These are phyloP conservation scores for Discostella pseudostelligera DNA, from an alignment of 108 stramenopile species.

Conservation along the genomic window DNA sequence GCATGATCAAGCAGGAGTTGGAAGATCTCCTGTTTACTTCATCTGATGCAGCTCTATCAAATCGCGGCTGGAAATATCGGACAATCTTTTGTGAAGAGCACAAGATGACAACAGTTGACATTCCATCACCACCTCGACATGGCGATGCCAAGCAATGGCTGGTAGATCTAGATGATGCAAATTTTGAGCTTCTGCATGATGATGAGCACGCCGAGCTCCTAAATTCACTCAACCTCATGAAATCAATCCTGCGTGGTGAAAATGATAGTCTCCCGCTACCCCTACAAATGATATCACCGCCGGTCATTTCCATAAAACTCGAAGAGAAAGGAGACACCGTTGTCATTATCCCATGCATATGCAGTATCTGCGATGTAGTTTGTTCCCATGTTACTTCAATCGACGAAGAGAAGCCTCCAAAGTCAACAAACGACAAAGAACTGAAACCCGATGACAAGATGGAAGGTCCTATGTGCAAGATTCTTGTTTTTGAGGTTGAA, in stretches of 20 bases:
- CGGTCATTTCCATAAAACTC: constrained; percentile 6
- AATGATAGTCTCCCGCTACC: neutral
- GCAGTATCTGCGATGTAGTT: neutral
- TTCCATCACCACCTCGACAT: constrained; percentile 8
- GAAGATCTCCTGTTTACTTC: constrained; percentile 17
- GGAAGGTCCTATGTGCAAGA: constrained; percentile 8
- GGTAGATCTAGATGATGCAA: constrained; percentile 6
- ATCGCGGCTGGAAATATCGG: constrained; percentile 20
- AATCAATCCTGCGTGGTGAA: constrained; percentile 17
- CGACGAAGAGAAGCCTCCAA: neutral
- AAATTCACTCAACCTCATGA: constrained; percentile 20
- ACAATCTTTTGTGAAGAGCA: constrained; percentile 23
- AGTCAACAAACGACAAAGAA: neutral
- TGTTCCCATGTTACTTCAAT: neutral
- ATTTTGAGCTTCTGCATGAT: constrained; percentile 26
- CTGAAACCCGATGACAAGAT: neutral
- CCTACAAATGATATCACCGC: neutral
- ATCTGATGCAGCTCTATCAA: neutral
- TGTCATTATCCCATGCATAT: neutral
- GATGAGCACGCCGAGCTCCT: constrained; percentile 14
- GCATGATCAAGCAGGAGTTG: constrained; percentile 9
- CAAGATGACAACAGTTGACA: constrained; percentile 11
- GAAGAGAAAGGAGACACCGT: neutral
- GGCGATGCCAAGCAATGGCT: constrained; percentile 13
- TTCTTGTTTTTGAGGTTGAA: constrained; percentile 45